phyloP scores from a whole-genome alignment of 1,139 yeast genomes.

The Saccharomyces hybrid region DNA sequence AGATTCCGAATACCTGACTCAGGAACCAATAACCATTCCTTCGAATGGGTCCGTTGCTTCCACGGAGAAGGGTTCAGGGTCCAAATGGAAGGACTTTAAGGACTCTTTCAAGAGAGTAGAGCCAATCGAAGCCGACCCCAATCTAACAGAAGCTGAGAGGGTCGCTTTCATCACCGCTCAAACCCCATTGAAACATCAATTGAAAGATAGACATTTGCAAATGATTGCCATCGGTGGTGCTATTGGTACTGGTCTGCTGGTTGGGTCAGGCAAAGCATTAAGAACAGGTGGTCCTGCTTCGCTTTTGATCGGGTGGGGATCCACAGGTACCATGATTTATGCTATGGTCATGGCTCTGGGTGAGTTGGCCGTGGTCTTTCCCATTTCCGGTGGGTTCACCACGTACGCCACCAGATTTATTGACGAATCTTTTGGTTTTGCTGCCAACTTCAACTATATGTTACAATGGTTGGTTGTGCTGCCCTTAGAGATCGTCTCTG shows the following conservation, averaged over 20 bases:
- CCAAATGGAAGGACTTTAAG: slow-evolving; percentile 37
- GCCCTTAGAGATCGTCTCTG: slow-evolving; percentile 68
- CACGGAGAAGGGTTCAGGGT: neutral
- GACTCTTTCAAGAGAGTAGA: slow-evolving; percentile 56
- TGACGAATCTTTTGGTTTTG: slow-evolving; percentile 69
- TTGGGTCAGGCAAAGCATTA: slow-evolving; percentile 59
- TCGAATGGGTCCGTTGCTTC: neutral
- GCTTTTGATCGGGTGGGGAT: slow-evolving; percentile 48
- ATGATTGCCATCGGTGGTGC: slow-evolving; percentile 65
- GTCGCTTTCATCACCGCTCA: slow-evolving; percentile 59
- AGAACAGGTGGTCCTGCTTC: slow-evolving; percentile 62
- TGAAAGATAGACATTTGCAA: slow-evolving; percentile 59
- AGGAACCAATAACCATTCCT: slow-evolving; percentile 7
- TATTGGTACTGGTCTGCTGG: slow-evolving; percentile 57
- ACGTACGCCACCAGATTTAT: slow-evolving; percentile 61
- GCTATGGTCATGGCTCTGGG: slow-evolving; percentile 64
- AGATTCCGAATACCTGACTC: slow-evolving; percentile 9
- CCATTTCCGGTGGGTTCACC: slow-evolving; percentile 66
- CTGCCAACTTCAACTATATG: slow-evolving; percentile 67
- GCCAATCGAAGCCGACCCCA: slow-evolving; percentile 55
- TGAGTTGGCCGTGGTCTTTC: slow-evolving; percentile 60
- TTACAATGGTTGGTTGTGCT: slow-evolving; percentile 63
- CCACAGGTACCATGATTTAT: slow-evolving; percentile 50
- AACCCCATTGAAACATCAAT: slow-evolving; percentile 58
- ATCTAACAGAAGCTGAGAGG: slow-evolving; percentile 58